Percentiles rank a stretch among this genome's conserved stretches.
Conservation (phyloP, 2,329 filamentous ascomycete genomes). For the Fusarium clavum region DNA sequence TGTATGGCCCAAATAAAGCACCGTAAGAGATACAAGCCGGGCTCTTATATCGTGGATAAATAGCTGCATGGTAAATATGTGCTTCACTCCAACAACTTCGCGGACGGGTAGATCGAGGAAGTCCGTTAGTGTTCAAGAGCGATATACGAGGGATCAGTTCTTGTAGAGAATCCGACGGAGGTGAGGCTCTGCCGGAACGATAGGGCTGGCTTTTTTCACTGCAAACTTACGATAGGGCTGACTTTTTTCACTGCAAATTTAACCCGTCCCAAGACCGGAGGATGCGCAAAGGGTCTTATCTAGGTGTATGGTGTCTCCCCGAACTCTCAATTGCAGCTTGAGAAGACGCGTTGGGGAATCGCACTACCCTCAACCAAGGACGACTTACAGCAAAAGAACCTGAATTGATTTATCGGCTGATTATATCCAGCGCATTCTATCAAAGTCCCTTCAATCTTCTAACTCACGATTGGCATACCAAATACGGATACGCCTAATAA, state of each 20-base stretch:
- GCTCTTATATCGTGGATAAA: background rate
- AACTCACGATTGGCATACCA: background rate
- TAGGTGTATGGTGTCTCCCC: too few species aligned
- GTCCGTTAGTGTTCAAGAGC: background rate
- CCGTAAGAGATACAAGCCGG: background rate
- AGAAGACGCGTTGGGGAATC: background rate
- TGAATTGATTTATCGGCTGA: background rate
- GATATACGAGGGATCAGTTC: background rate
- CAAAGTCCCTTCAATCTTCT: background rate
- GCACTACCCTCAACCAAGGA: too few species aligned
- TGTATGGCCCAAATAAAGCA: background rate
- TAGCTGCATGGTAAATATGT: background rate
- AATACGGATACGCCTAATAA: background rate
- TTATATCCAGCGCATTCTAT: background rate
- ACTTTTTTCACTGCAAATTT: background rate
- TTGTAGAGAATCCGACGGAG: background rate
- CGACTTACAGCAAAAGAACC: background rate
- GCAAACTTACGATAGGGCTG: background rate
- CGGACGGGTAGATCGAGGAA: background rate
- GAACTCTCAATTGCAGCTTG: too few species aligned
- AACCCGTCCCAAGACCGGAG: background rate
- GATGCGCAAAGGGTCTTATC: background rate
- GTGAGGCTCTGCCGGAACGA: background rate
- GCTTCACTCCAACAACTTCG: background rate
- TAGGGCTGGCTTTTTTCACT: background rate